phyloP scores from a whole-genome alignment of 352 stramenopile genomes.

The Phytopythium aichiense region DNA sequence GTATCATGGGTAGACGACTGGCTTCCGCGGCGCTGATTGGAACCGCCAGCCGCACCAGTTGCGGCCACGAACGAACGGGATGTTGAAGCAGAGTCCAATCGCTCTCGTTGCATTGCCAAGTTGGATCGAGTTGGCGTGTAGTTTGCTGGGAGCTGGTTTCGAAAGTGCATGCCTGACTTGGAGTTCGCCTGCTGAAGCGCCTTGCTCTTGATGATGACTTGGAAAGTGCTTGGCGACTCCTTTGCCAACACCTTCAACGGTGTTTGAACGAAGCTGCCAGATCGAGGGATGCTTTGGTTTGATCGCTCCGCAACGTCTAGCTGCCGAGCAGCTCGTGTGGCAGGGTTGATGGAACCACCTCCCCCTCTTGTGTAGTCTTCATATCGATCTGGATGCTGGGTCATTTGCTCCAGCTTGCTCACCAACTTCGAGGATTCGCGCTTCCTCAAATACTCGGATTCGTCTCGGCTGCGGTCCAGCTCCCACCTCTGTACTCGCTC shows the following conservation, averaged over 20 bases:
- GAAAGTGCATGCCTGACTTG: constrained; percentile 65
- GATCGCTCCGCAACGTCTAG: not conserved
- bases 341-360: not conserved
- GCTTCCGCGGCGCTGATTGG: not conserved
- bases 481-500: constrained; percentile 51
- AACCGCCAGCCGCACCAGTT: not conserved
- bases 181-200: constrained; percentile 13
- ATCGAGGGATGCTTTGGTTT: not conserved
- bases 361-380: not conserved
- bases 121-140: constrained; percentile 34
- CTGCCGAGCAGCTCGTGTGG: not conserved
- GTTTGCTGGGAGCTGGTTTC: constrained; percentile 62
- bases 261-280: not conserved
- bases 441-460: constrained; percentile 62
- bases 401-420: constrained; percentile 34
- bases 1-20: not conserved
- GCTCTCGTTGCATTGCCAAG: not conserved
- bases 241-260: not conserved
- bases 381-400: constrained; percentile 3
- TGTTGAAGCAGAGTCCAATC: not conserved
- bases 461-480: constrained; percentile 57
- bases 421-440: constrained; percentile 57
- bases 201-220: constrained; percentile 29
- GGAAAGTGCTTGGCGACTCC: constrained; percentile 9
- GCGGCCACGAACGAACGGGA: not conserved